Evolutionary conservation across 2,329 filamentous ascomycete genomes (phyloP), one percentile per base, ranked within the genome.

Genomic region (Aspergillus ibericus): DNA sequence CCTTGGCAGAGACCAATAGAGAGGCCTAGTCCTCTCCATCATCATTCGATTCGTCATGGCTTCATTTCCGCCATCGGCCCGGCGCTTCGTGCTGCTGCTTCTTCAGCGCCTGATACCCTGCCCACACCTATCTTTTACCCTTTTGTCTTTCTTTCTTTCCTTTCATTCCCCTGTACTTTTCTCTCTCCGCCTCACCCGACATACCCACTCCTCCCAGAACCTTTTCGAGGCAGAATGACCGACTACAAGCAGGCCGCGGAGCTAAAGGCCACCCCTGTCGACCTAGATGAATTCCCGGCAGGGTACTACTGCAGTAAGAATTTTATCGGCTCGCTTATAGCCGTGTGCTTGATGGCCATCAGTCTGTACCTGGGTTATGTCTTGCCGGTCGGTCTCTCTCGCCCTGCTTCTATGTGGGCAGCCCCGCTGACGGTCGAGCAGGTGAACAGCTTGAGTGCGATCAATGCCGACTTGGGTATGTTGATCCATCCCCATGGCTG

Each of bases 401-500:
- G 6, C 9, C 10, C n/a, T n/a, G 1, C 12, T 8, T 2, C 10
- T 18, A 13, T 15, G 1, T 8, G 15, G 13, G 8, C 13, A n/a
- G 12, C 2, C 13, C 22, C 6, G 25, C 50, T 53, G 36, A 53
- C 25, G 12, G 6, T 25, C 10, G 6, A 12, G n/a, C 16, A 53
- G 18, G 60, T 65, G 3, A 67, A 66, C 47, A 65, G 58, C 29
- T 59, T 69, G 54, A 58, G 56, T 20, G 35, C 60, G 4, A 72
- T 73, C 63, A 71, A 72, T 40, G 57, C 50, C 9, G 70, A 72
- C 44, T 56, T 72, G 25, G 55, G 55, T 53, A 42, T 8, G 36
- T 42, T 13, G 9, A 27, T 20, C 25, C 22, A 13, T 20, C 50
- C 25, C 29, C 22, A 13, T 25, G 4, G n/a, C 5, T 40, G 15